Conservation (phyloP, 371 early-diverging fungal species). For the Dinochytrium kinnereticum region DNA sequence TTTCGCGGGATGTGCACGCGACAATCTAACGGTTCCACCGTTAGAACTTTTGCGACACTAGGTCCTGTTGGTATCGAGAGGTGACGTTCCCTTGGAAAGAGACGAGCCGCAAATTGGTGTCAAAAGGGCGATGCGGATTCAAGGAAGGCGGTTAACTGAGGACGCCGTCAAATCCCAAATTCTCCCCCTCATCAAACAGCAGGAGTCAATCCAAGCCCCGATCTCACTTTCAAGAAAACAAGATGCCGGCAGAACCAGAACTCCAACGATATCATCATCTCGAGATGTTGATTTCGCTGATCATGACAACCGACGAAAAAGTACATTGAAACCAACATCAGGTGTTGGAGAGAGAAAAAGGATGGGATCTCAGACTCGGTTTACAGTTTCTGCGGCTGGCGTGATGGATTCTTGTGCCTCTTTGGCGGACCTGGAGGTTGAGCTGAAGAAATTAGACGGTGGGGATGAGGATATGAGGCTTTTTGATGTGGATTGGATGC, state of each 20-base stretch:
- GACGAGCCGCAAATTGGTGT: too few relatives aligned
- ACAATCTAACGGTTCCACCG: too few relatives aligned
- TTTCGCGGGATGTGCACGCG: too few relatives aligned
- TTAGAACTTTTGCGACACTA: too few relatives aligned
- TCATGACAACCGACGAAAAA: not conserved
- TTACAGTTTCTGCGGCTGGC: not conserved
- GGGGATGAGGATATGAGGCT: not conserved
- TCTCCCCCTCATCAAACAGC: not conserved
- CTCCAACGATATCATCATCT: not conserved
- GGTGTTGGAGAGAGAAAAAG: not conserved
- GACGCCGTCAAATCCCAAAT: constrained; percentile 5
- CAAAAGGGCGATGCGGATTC: not conserved
- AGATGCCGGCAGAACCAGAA: not conserved
- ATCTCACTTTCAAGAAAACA: not conserved
- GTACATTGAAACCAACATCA: not conserved
- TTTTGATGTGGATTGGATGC: constrained; percentile 13
- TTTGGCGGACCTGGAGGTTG: not conserved
- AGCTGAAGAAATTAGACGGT: not conserved
- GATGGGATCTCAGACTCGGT: not conserved
- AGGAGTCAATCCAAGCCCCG: constrained; percentile 1
- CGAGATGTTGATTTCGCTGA: not conserved
- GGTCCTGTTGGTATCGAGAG: too few relatives aligned
- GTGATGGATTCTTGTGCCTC: not conserved
- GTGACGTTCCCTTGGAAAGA: too few relatives aligned
- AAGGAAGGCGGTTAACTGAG: not conserved